phyloP scores from a whole-genome alignment of 108 stramenopile species.

The Skeletonema costatum region DNA sequence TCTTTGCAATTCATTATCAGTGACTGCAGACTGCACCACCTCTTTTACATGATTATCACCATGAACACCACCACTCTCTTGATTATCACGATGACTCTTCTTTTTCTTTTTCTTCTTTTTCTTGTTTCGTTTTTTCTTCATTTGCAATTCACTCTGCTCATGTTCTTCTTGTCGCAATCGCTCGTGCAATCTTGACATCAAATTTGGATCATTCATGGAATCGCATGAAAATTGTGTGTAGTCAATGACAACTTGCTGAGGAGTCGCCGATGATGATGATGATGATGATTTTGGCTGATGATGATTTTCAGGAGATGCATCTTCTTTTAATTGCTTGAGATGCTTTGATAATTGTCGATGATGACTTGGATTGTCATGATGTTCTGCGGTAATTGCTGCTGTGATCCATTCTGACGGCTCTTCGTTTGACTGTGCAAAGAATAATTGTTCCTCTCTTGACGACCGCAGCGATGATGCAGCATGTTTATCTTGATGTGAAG shows the following conservation, averaged over 20 bases:
- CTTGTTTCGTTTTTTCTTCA: neutral
- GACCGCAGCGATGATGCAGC: too few species aligned
- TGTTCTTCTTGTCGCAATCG: neutral
- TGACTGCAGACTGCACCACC: too few species aligned
- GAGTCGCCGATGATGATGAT: neutral
- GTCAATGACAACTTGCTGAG: slow-evolving; percentile 3
- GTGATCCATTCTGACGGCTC: too few species aligned
- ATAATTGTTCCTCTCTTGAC: too few species aligned
- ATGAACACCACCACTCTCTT: too few species aligned
- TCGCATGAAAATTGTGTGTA: slow-evolving; percentile 38
- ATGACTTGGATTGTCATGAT: neutral
- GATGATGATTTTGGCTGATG: neutral
- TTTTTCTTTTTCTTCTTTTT: too few species aligned
- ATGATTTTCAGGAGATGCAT: neutral
- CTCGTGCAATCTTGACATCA: neutral
- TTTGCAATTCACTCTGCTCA: neutral
- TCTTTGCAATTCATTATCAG: too few species aligned
- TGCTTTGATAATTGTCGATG: neutral
- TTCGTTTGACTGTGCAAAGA: too few species aligned
- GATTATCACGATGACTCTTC: too few species aligned
- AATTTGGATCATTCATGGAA: slow-evolving; percentile 5
- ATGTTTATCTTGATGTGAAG: too few species aligned
- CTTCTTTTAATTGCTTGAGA: neutral
- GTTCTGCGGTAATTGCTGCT: neutral
- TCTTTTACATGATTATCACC: too few species aligned